Percentiles rank a stretch among this genome's conserved stretches.
Evolutionary conservation across 2,329 filamentous ascomycete species (phyloP).

Genomic region (Aureobasidium zeae): DNA sequence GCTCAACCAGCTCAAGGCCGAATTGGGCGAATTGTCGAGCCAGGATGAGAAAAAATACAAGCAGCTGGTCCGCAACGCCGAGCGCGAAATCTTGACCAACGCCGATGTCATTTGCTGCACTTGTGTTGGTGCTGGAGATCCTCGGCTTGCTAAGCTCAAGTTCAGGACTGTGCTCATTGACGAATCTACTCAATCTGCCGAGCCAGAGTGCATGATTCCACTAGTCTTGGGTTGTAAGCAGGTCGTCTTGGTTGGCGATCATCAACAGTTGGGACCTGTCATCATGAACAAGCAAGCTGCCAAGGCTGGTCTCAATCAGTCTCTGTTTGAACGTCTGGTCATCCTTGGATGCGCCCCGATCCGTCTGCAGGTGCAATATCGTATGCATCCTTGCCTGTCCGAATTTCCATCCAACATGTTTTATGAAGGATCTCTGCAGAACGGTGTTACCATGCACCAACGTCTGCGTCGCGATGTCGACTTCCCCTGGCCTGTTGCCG

Average conservation of each 20-base stretch:
- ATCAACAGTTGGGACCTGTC: constrained; percentile 94
- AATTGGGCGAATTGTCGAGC: constrained; percentile 82
- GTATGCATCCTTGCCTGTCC: constrained; percentile 96
- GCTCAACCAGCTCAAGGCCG: constrained; percentile 83
- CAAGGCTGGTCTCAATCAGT: constrained; percentile 94
- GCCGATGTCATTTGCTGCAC: constrained; percentile 99
- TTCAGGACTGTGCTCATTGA: constrained; percentile 97
- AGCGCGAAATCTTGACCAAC: constrained; percentile 88
- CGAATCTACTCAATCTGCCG: constrained; percentile 94
- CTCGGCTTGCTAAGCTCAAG: constrained; percentile 90
- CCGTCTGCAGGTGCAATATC: constrained; percentile 91
- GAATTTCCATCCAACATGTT: constrained; percentile 99
- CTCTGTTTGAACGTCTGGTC: constrained; percentile 93
- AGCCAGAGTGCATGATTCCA: constrained; percentile 98
- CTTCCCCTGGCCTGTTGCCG: constrained; percentile 91
- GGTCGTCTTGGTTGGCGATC: constrained; percentile 95
- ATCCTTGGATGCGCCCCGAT: constrained; percentile 83
- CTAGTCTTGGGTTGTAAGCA: constrained; percentile 96
- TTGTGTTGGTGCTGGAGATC: constrained; percentile 93
- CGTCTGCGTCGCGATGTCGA: constrained; percentile 87
- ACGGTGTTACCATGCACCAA: constrained; percentile 84
- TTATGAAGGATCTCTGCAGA: constrained; percentile 94
- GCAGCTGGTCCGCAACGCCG: constrained; percentile 83
- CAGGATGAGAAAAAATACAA: constrained; percentile 99
- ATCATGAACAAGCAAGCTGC: constrained; percentile 99